These are phyloP conservation scores for Petunia hybrid DNA, from an alignment of 305 asterid genomes.

Conservation along the genomic window DNA sequence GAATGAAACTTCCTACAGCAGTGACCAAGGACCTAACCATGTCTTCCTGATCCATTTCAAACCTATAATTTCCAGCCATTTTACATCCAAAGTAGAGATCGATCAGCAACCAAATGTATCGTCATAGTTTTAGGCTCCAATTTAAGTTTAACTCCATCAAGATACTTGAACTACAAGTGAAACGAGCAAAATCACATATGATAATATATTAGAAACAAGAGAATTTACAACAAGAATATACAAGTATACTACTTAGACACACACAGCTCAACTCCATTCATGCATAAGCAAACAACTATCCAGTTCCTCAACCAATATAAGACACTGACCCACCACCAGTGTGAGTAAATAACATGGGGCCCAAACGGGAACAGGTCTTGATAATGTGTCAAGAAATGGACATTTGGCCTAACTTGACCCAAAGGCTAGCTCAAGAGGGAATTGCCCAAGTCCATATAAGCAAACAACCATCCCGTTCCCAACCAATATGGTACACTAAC, in stretches of 20 bases:
- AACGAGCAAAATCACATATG: neutral
- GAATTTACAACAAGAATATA: neutral
- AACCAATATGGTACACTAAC: too few species aligned
- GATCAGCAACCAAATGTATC: neutral
- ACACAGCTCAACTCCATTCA: neutral
- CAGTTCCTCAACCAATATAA: too few species aligned
- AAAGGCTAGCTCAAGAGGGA: too few species aligned
- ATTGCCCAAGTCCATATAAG: too few species aligned
- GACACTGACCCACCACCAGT: too few species aligned
- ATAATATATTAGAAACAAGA: conserved; percentile 11
- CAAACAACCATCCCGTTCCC: too few species aligned
- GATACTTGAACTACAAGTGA: neutral
- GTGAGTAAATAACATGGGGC: too few species aligned
- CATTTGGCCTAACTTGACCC: too few species aligned
- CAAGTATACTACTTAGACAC: too few species aligned
- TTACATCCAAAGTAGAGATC: neutral
- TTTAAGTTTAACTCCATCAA: neutral
- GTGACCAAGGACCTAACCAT: conserved; percentile 59
- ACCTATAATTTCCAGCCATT: conserved; percentile 59
- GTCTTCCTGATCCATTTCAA: conserved; percentile 69
- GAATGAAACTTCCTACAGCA: conserved; percentile 65
- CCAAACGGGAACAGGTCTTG: too few species aligned
- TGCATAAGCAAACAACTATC: neutral
- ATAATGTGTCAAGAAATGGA: too few species aligned
- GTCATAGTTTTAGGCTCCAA: neutral